Evolutionary conservation across 2,329 filamentous ascomycete genomes (phyloP).

Genomic region (Fusarium proliferatum): DNA sequence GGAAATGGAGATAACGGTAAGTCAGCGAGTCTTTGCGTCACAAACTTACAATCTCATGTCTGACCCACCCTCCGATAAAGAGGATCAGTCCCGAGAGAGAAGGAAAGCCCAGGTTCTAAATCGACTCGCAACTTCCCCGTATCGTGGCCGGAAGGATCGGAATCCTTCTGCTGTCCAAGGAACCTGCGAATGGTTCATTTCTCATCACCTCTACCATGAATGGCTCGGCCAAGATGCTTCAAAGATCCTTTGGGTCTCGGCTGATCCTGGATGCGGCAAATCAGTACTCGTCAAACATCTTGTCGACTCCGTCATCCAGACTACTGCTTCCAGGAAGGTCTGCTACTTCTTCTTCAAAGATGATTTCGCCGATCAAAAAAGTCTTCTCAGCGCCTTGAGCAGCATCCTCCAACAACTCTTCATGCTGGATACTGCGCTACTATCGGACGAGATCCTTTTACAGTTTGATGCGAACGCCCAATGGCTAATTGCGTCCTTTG

Average conservation of each 20-base stretch:
- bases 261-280: neutral
- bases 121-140: neutral
- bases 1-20: fast-evolving
- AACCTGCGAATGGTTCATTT: neutral
- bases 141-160: neutral
- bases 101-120: neutral
- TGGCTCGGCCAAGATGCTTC: neutral
- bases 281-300: neutral
- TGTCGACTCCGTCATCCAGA: neutral
- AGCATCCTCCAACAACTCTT: neutral
- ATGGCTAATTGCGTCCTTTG: neutral
- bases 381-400: neutral
- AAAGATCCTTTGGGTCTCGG: neutral
- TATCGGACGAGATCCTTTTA: neutral
- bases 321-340: fast-evolving
- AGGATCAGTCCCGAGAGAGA: fast-evolving
- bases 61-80: neutral
- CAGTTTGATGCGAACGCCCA: neutral
- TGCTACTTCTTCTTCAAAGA: neutral
- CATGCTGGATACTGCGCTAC: neutral
- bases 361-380: neutral
- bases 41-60: no score
- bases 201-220: neutral
- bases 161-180: neutral
- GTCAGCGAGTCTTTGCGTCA: no score